Percentiles rank a stretch among this genome's conserved stretches.
phyloP scores from a whole-genome alignment of 2,329 filamentous ascomycete species.

The Lecanosticta acicola region DNA sequence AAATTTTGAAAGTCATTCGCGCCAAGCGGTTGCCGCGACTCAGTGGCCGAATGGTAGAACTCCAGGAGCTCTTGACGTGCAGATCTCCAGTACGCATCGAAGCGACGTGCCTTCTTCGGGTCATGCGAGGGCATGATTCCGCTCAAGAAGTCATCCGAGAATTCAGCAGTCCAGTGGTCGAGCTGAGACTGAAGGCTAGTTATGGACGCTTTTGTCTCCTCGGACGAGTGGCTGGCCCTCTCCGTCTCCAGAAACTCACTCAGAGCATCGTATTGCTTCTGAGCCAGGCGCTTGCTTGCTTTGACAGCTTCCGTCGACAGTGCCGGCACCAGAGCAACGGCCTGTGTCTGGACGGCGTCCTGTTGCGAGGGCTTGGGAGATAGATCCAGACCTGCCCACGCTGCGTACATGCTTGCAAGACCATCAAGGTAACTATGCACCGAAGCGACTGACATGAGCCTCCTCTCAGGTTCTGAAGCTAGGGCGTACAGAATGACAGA shows the following conservation, averaged over 20 bases:
- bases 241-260: neutral
- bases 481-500: too few relatives aligned
- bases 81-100: conserved; percentile 47
- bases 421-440: too few relatives aligned
- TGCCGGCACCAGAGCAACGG: too few relatives aligned
- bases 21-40: too few relatives aligned
- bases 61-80: conserved; percentile 77
- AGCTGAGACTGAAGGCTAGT: neutral
- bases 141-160: neutral
- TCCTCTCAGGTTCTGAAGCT: too few relatives aligned
- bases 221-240: neutral
- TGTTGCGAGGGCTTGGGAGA: too few relatives aligned
- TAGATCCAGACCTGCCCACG: too few relatives aligned
- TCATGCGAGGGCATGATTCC: neutral
- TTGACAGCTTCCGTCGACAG: conserved; percentile 93
- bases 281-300: conserved; percentile 89
- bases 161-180: conserved; percentile 1
- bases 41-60: conserved; percentile 60
- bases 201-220: neutral
- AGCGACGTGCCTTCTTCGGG: conserved; percentile 38
- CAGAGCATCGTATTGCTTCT: conserved; percentile 62
- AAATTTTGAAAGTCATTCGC: too few relatives aligned
- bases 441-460: too few relatives aligned
- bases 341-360: too few relatives aligned
- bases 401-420: too few relatives aligned